Evolutionary conservation across 2,329 filamentous ascomycete genomes (phyloP), one percentile per base, ranked within the genome.

Genomic region (Diaporthe capsici): DNA sequence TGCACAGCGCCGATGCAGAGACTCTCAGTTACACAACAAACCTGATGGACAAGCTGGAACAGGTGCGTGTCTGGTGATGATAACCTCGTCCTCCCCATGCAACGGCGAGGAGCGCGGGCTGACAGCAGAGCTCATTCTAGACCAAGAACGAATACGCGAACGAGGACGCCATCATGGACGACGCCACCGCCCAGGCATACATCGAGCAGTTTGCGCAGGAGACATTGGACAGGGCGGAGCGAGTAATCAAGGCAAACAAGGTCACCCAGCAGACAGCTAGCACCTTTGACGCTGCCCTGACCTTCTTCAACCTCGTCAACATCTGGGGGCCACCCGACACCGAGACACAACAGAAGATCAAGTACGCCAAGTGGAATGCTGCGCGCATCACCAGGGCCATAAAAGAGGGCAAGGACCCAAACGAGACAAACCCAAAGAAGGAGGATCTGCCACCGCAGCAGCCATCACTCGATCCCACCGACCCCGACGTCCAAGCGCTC

Each of bases 281-380:
- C 82, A 98, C 96, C 0, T 98, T 98, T 79, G 94, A 96, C 82
- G 97, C 97, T 2, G 95, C 97, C 0, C 93, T 95, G 0, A 98
- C 95, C 0, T 98, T 99, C 83, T 92, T 98, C 81, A 95, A 98
- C 79, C 88, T 98, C 7, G 90, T 95, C 74, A 93, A 93, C 78
- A 94, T 98, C 80, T 99, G 96, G 95, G 93, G 92, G 8, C 85
- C 90, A 0, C 86, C 93, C 15, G 94, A 98, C 47, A 85, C 90
- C 1, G 95, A 98, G 81, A 91, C 93, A 28, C 88, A 92, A 53
- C 91, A 95, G 73, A 98, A 98, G 87, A 95, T 96, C 85, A 98
- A 97, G 83, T 99, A 95, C 82, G 95, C 96, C 57, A 99, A 98
- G 84, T 99, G 95, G 90, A 97, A 98, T 83, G 96, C 96, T 2